Evolutionary conservation across 2,329 filamentous ascomycete species (phyloP), one percentile per base, ranked within the genome.

Genomic region (Calonectria leucothoes): DNA sequence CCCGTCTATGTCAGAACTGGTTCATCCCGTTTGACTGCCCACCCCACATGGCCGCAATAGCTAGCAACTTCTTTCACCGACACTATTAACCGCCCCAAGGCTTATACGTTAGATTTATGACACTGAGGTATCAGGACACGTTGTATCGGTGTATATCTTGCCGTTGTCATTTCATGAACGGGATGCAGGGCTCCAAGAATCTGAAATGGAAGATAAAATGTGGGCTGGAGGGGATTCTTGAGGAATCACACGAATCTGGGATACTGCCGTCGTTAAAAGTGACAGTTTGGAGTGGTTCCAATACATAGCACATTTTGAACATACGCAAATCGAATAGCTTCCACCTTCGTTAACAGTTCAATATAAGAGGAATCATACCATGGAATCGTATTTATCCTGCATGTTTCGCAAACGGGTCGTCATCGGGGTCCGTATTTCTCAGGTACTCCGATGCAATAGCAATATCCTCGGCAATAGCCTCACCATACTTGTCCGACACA

Each of bases 371-470:
- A 11, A 8, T 23, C 3, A 5, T 15, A 51, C 20, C 20, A 52
- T 52, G 8, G 17, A 2, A 7, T 6, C 15, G n/a, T 15, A 31
- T 45, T 33, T 17, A 64, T 2, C 37, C 37, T 20, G 59, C 27
- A n/a, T 71, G 49, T 20, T 66, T 31, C 6, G 89, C 88, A 85
- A 92, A 93, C 0, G 89, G 89, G 82, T 93, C 92, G 23, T 84
- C 79, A 3, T 75, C 82, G 2, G 87, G 67, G 76, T 93, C 88
- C 6, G 67, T 81, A 57, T 89, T 88, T 51, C 91, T 87, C 15
- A 87, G 86, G 82, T 93, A 93, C 83, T 94, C 92, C 72, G 90
- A 87, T 35, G 77, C 80, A 66, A 87, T 83, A 2, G 90, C 89
- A 35, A 92, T 82, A 0, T 77, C 78, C 29, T 83, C 80, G 2